Evolutionary conservation across 345 rosid species (phyloP), one percentile per base, ranked within the genome.

Genomic region (Populus pruinosa): DNA sequence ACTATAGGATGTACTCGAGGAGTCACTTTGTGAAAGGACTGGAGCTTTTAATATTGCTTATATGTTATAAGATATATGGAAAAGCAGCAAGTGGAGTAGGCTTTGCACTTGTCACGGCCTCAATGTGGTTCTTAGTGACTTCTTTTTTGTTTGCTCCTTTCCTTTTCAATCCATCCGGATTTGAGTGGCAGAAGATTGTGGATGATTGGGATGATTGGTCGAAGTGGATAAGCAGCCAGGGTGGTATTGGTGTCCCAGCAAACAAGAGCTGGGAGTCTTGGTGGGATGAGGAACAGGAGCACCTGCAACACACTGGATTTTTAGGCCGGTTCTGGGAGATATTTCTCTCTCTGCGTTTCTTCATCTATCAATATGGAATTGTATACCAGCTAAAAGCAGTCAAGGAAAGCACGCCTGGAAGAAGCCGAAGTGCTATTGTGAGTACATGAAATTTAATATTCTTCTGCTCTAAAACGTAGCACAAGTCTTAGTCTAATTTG

Each of bases 271-370:
- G 98, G 99, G 99, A 95, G 78, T 95, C 99, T 2, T 95, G 99
- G 98, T 95, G 99, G 99, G 96, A 95, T 8, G 99, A 95, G 74
- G 99, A 95, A 74, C 98, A 93, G 77, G 98, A 93, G 81, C 99
- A 95, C 81, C 85, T 95, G 43, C 90, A 85, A 78, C 79, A 90
- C 87, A 90, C 97, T 0, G 97, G 98, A 4, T 67, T 86, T 41
- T 76, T 85, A 8, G 99, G 98, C 25, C 88, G 90, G 69, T 77
- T 93, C 36, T 88, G 92, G 90, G 99, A 93, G 68, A 85, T 92
- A 41, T 76, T 91, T 74, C 98, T 93, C 73, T 81, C 97, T 17
- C 68, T 96, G 12, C 93, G 97, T 38, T 96, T 87, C 85, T 82
- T 93, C 77, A 12, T 93, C 39, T 96, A 89, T 86, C 99, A 96